Evolutionary conservation across 192 early-diverging fungal species (phyloP).

Genomic region (Podila epicladia): DNA sequence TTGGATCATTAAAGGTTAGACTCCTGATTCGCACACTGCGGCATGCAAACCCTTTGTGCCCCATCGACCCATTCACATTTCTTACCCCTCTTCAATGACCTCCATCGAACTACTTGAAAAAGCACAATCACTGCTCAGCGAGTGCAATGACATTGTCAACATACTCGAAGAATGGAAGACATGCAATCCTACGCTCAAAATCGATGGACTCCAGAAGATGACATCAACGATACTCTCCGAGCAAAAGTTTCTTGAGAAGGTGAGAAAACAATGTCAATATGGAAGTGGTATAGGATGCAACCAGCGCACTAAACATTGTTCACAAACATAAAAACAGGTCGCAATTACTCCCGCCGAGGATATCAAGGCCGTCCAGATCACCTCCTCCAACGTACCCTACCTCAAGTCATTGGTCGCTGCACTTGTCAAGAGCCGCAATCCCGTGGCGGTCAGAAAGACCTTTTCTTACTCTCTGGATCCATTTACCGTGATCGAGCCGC

Average conservation of each 20-base stretch:
- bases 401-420: slow-evolving; percentile 34
- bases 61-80: neutral
- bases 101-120: slow-evolving; percentile 25
- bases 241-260: slow-evolving; percentile 36
- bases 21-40: too few relatives aligned
- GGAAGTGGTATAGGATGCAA: neutral
- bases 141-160: slow-evolving; percentile 38
- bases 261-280: neutral
- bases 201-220: slow-evolving; percentile 37
- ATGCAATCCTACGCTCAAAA: slow-evolving; percentile 16
- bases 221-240: slow-evolving; percentile 27
- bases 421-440: slow-evolving; percentile 30
- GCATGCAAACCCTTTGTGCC: too few relatives aligned
- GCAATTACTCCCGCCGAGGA: slow-evolving; percentile 28
- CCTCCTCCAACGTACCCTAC: slow-evolving; percentile 37
- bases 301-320: neutral
- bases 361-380: slow-evolving; percentile 39
- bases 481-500: slow-evolving; percentile 31
- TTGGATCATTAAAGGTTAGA: too few relatives aligned
- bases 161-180: slow-evolving; percentile 30
- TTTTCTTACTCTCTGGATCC: slow-evolving; percentile 36
- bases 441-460: slow-evolving; percentile 26
- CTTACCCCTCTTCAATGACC: neutral
- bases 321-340: slow-evolving; percentile 9
- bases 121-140: slow-evolving; percentile 31